These are phyloP conservation scores for Saturnispora besseyi DNA, from an alignment of 805 yeast genomes.

Conservation along the genomic window DNA sequence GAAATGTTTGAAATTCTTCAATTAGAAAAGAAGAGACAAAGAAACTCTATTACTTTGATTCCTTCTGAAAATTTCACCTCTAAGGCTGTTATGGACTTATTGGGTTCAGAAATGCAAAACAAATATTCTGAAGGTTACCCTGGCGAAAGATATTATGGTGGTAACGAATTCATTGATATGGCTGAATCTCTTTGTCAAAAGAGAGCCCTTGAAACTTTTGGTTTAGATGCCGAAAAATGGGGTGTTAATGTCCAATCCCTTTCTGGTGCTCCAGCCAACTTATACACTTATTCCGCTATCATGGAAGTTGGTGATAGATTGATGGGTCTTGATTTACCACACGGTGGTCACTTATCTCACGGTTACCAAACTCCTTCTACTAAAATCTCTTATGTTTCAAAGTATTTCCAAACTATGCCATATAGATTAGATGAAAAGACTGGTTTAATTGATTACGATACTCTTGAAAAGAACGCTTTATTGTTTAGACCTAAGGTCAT, in stretches of 20 bases:
- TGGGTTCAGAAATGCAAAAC: constrained; percentile 97
- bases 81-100: constrained; percentile 88
- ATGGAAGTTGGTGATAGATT: constrained; percentile 93
- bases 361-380: constrained; percentile 94
- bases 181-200: constrained; percentile 88
- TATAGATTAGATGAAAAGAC: constrained; percentile 88
- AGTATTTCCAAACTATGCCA: constrained; percentile 97
- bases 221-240: constrained; percentile 75
- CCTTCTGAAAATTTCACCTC: constrained; percentile 98
- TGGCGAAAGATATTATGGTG: constrained; percentile 98
- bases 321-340: constrained; percentile 97
- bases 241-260: constrained; percentile 96
- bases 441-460: constrained; percentile 93
- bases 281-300: constrained; percentile 92
- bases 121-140: constrained; percentile 99
- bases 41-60: constrained; percentile 85
- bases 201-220: constrained; percentile 88
- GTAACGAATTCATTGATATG: constrained; percentile 93
- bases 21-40: constrained; percentile 86
- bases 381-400: constrained; percentile 92
- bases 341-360: constrained; percentile 97
- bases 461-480: constrained; percentile 81
- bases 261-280: constrained; percentile 96
- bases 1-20: constrained; percentile 64
- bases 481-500: constrained; percentile 93